phyloP scores from a whole-genome alignment of 306 rosid species.

The Lagenaria siceraria region DNA sequence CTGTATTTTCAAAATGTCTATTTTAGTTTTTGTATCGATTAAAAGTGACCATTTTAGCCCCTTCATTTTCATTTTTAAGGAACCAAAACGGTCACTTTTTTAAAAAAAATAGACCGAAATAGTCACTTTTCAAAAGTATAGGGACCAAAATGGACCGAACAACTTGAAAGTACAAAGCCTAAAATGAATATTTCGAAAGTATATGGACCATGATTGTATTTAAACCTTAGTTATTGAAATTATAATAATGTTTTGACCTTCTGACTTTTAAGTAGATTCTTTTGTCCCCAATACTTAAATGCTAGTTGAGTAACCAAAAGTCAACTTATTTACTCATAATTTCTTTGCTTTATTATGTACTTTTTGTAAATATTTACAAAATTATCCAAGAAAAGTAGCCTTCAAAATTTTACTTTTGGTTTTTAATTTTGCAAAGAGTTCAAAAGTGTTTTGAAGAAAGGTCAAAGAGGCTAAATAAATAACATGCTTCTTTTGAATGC shows the following conservation, averaged over 20 bases:
- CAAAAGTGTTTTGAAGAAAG: not conserved
- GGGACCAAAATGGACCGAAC: too few relatives aligned
- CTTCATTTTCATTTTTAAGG: too few relatives aligned
- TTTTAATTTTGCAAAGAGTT: not conserved
- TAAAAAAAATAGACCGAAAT: too few relatives aligned
- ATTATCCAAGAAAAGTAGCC: not conserved
- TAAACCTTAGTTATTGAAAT: not conserved
- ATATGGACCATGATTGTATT: too few relatives aligned
- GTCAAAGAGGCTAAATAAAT: not conserved
- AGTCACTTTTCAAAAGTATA: too few relatives aligned
- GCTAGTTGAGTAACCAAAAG: not conserved
- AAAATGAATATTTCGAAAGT: too few relatives aligned
- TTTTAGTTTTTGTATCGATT: too few relatives aligned
- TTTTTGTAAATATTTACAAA: not conserved
- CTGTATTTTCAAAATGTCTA: too few relatives aligned
- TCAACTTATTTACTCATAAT: not conserved
- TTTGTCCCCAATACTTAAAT: not conserved
- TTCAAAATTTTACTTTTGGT: not conserved
- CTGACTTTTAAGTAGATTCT: not conserved
- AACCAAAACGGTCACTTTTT: too few relatives aligned
- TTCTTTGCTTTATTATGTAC: not conserved
- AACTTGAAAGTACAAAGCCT: too few relatives aligned
- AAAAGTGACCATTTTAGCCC: too few relatives aligned
- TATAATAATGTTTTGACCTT: not conserved
- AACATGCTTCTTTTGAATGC: constrained; percentile 17